Evolutionary conservation across 1,284 basidiomycete species (phyloP), one percentile per base, ranked within the genome.

Genomic region (Microbotryum saponariae): DNA sequence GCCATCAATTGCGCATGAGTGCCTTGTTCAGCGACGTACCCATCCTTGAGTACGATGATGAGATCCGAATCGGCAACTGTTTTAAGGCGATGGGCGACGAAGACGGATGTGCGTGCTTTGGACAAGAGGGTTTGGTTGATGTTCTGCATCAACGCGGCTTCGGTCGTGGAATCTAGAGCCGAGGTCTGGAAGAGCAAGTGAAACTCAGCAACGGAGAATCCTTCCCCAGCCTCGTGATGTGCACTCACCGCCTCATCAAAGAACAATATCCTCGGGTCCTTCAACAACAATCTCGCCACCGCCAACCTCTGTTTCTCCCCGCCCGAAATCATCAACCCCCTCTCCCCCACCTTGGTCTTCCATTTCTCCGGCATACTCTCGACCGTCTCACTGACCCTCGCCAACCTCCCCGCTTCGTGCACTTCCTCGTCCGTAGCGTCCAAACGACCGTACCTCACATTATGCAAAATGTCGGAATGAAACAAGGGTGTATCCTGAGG

Each of bases 401-500:
- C 96, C 76, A 88, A 87, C 73, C 78, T 79, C 49, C 91, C 86
- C 2, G 86, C 94, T 66, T 84, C 85, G 59, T 82, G 80, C 23
- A 97, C 94, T 73, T 97, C 87, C 56, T 87, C 89, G 70, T 97
- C 91, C 0, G 80, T 86, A 33, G 93, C 93, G 61, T 85, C 83
- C 31, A 97, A 77, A n/a, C 87, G 80, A 0, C 94, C 94, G 74
- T 98, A 98, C 8, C 91, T 82, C 56, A 98, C 85, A 73, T 98
- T 98, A 75, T 97, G 89, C 79, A 94, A 79, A 57, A 98, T 87
- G 73, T 97, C 86, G 20, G 88, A 87, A 76, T 98, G 93, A 82
- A 98, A 97, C 6, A 98, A 80, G 1, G 94, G 92, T 21, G 94
- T 98, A 73, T 98, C 96, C 76, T 98, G 94, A 0, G 94, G 96